Conservation (phyloP, 2,329 filamentous ascomycete genomes). For the Calonectria naviculata region DNA sequence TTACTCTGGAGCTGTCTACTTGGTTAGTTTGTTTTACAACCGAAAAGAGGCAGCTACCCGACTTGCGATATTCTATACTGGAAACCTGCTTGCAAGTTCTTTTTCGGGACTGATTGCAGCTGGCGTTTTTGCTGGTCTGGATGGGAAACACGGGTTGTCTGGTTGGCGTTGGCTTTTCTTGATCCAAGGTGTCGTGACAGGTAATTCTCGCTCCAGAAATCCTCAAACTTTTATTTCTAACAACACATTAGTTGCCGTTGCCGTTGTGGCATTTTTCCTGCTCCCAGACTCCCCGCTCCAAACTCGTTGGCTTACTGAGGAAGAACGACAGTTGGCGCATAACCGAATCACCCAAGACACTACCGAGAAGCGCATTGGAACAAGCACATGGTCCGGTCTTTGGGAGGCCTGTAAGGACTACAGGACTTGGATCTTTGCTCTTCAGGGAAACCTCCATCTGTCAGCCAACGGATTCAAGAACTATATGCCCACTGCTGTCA, state of each 20-base stretch:
- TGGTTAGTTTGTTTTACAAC: constrained; percentile 66
- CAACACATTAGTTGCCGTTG: constrained; percentile 23
- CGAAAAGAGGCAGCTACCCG: constrained; percentile 57
- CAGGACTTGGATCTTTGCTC: constrained; percentile 41
- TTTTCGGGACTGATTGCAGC: constrained; percentile 59
- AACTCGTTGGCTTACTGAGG: constrained; percentile 49
- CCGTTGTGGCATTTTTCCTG: constrained; percentile 46
- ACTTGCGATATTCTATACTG: constrained; percentile 58
- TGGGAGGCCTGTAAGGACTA: constrained; percentile 38
- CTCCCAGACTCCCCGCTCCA: constrained; percentile 52
- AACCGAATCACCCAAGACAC: constrained; percentile 48
- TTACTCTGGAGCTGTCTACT: constrained; percentile 48
- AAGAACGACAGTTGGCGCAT: constrained; percentile 55
- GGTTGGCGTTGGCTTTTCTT: constrained; percentile 43
- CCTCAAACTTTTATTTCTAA: constrained; percentile 30
- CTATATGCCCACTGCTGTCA: constrained; percentile 50
- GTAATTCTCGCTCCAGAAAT: constrained; percentile 3
- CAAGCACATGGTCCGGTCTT: constrained; percentile 46
- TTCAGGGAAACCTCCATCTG: constrained; percentile 22
- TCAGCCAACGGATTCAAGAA: constrained; percentile 46
- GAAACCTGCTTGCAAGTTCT: constrained; percentile 48
- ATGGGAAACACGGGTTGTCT: constrained; percentile 36
- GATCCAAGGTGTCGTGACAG: constrained; percentile 6
- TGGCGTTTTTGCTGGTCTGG: constrained; percentile 50
- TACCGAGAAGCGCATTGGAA: constrained; percentile 43